A percentile compares a stretch with the other conserved stretches of the same genome.
Conservation (phyloP, 1,284 basidiomycete species). For the Chondrostereum purpureum region DNA sequence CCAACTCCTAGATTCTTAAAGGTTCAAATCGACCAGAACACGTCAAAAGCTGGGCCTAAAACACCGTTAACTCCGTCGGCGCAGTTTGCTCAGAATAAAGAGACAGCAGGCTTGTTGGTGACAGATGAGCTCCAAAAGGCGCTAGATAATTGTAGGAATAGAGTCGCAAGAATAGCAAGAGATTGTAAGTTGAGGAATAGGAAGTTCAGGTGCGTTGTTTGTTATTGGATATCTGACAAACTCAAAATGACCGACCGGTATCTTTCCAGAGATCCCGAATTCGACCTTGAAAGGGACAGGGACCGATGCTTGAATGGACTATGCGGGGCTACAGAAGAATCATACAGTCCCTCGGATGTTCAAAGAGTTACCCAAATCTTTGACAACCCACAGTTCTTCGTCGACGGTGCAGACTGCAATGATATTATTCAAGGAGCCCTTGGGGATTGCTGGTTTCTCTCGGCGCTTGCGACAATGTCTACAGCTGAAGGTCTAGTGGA, state of each 20-base stretch:
- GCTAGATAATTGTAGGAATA: conserved; percentile 29
- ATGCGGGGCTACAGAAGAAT: conserved; percentile 15
- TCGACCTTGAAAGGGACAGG: conserved; percentile 41
- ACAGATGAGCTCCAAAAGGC: conserved; percentile 34
- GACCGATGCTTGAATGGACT: conserved; percentile 37
- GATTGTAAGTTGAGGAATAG: conserved; percentile 31
- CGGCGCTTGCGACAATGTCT: conserved; percentile 37
- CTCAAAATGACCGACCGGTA: no score
- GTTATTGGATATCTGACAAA: no score
- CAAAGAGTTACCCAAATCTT: conserved; percentile 39
- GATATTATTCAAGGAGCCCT: conserved; percentile 39
- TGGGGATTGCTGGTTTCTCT: conserved; percentile 46
- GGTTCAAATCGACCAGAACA: neutral
- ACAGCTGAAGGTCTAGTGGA: conserved; percentile 35
- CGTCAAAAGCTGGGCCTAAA: neutral
- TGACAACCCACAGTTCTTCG: conserved; percentile 36
- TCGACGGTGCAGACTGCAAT: conserved; percentile 28
- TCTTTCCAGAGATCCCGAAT: conserved; percentile 41
- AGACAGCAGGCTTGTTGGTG: conserved; percentile 28
- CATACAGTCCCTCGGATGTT: conserved; percentile 33
- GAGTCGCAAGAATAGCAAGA: conserved; percentile 30
- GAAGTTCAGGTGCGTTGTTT: conserved; percentile 31
- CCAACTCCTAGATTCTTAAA: no score
- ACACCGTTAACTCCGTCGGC: neutral
- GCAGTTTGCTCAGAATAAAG: conserved; percentile 10